Evolutionary conservation across 2,329 filamentous ascomycete species (phyloP), one percentile per base, ranked within the genome.

Genomic region (Aureobasidium lini): DNA sequence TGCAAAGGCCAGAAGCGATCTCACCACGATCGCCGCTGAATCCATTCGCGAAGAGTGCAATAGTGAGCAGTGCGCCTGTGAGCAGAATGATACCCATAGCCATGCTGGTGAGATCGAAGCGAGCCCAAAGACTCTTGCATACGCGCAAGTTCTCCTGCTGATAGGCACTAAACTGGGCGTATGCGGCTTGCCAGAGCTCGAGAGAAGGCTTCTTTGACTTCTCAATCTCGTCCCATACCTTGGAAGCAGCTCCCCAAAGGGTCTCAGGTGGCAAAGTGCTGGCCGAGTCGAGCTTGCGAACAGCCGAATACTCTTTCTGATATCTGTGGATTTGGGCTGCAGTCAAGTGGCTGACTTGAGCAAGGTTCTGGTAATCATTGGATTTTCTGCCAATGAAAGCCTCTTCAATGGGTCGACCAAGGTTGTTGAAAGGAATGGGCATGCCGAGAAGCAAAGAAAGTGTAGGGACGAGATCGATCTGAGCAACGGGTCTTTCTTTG

Each of bases 381-480:
- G 87, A 88, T 23, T 81, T 79, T 4, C 53, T 63, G 1, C 89
- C 89, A 16, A 87, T 81, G 73, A 99, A 99, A 2, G 91, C 92
- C 73, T 99, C 94, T 65, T 95, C 89, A 62, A 99, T 96, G 0
- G 94, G 94, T 6, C 83, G 85, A 53, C 94, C 94, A 6, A 99
- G 82, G 69, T 94, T 99, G 72, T 97, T 99, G 77, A 90, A 99
- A 0, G 94, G 94, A 62, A 99, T 92, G 0, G 94, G 93, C 62
- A 96, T 82, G 8, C 94, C 94, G 1, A 99, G 79, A 0, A 99
- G 81, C 37, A 99, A 79, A 0, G 93, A 86, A 32, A 99, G 75
- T 0, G 94, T 99, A 4, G 94, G 93, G 2, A 99, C 94, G 11
- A 99, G 81, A 71, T 99, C 94, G 64, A 99, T 99, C 73, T 99